Base-by-base conservation (phyloP, 2,329 filamentous ascomycete species). In the Phialophora verrucosa region DNA sequence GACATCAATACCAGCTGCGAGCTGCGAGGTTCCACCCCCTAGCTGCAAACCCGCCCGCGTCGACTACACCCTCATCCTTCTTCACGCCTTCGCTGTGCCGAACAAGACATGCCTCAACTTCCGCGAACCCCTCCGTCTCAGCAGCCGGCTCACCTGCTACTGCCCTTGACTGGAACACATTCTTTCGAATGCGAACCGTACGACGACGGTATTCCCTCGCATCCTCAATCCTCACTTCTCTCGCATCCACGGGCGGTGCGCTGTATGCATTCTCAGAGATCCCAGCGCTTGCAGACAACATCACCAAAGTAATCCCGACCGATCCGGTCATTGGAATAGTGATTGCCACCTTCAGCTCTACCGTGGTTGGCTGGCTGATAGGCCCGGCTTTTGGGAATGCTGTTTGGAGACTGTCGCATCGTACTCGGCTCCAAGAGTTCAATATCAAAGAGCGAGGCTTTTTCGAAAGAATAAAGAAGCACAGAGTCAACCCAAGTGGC, bases 291-390 rank as follows among this genome's bases (percentile, higher is more conserved):
- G 64, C 69, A 27, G 71, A 73, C 55, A 66, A 69, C 27, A 61
- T 74, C 59, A 69, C 69, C 29, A 69, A 69, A 51, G 42, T 74
- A 17, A 62, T 71, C 8, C 70, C 72, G 2, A 84, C 97, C 64
- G 95, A 98, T 78, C 94, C 94, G 0, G 87, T 97, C 74, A 84
- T 97, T 74, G 89, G 93, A 29, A 84, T 97, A 71, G 94, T 92
- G 1, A 77, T 97, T 74, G 89, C 92, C 70, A 93, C 91, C 8
- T 82, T 94, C 69, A 88, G 88, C 14, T 92, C 88, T 71, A 87
- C 90, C 62, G 91, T 89, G n/a, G 82, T 90, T 38, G 95, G 95
- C 4, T 99, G 95, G 95, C 82, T 99, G 56, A 82, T 88, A 27
- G 95, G 95, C 0, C 95, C 95, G 0, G 89, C 90, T 71, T 77